Evolutionary conservation across 352 stramenopile species (phyloP), one percentile per base, ranked within the genome.

Genomic region (Blastocystis sp.): DNA sequence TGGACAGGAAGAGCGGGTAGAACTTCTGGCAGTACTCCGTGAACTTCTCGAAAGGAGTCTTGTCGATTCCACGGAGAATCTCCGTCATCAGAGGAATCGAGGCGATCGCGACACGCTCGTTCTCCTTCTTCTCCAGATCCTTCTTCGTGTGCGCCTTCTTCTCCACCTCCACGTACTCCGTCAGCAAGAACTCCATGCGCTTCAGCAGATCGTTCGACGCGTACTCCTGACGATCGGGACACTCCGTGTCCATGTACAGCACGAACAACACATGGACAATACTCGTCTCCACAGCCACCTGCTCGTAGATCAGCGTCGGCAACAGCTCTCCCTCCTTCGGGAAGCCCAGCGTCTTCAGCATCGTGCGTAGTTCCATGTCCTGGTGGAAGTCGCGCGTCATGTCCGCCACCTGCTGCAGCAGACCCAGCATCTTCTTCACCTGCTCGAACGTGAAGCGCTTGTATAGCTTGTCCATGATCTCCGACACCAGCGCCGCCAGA

Each of bases 221-320:
- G 51, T 85, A 85, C 29, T 42, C 53, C 40, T 76, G 57, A 38
- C 75, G 57, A 56, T 85, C 75, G 11, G 75, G 57, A 8, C 34
- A 40, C 1, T 76, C 54, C 1, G n/a, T 4, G 36, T 85, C 75
- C 57, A 76, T 85, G 51, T 85, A 85, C 44, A 85, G 42, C 44
- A 76, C 57, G 38, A 85, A 85, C 48, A 85, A 56, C n/a, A 85
- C 75, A 48, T 76, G 63, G 14, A 85, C 29, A n/a, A 85, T 85
- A 42, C 57, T 76, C 49, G 54, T 76, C 63, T 76, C 57, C 6
- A 51, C 40, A 24, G 63, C 75, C 63, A 72, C 75, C 51, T 85
- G 57, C 63, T 85, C 57, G 42, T 76, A 76, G 63, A 76, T 76
- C 3, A 85, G 63, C 18, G 63, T 76, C 9, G 75, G 75, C 46